phyloP scores from a whole-genome alignment of 2,329 filamentous ascomycete species.

The Pseudogymnoascus sp. region DNA sequence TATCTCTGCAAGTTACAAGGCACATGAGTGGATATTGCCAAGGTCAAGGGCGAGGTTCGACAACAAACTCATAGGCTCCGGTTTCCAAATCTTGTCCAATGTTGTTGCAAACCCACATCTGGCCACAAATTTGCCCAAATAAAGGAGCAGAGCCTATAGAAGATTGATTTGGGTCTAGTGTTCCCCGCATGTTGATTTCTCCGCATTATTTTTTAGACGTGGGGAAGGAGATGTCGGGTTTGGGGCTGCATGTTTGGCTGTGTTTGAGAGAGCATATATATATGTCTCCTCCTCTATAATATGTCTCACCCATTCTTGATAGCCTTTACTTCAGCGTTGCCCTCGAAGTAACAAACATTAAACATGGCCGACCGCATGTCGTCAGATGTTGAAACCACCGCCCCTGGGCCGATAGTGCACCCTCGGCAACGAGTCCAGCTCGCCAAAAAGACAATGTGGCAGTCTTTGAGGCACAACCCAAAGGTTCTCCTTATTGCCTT shows the following conservation, averaged over 20 bases:
- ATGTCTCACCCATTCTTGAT: neutral
- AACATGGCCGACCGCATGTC: neutral
- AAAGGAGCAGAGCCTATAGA: neutral
- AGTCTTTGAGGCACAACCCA: conserved; percentile 28
- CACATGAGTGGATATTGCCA: neutral
- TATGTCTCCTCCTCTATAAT: neutral
- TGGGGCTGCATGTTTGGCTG: neutral
- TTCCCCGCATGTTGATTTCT: neutral
- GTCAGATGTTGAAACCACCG: neutral
- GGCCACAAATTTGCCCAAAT: neutral
- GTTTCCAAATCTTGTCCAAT: neutral
- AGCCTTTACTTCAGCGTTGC: neutral
- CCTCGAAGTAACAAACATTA: neutral
- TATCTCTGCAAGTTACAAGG: neutral
- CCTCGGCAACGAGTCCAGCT: conserved; percentile 9
- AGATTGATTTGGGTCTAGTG: neutral
- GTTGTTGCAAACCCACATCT: neutral
- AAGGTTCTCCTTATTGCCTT: conserved; percentile 33
- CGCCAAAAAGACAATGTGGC: conserved; percentile 20
- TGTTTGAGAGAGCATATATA: neutral
- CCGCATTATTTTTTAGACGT: neutral
- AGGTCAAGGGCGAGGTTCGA: neutral
- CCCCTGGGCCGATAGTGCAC: neutral
- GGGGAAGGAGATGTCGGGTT: neutral
- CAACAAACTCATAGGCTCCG: neutral